phyloP scores from a whole-genome alignment of 2,329 filamentous ascomycete genomes.

The Fusarium fracticaudum region DNA sequence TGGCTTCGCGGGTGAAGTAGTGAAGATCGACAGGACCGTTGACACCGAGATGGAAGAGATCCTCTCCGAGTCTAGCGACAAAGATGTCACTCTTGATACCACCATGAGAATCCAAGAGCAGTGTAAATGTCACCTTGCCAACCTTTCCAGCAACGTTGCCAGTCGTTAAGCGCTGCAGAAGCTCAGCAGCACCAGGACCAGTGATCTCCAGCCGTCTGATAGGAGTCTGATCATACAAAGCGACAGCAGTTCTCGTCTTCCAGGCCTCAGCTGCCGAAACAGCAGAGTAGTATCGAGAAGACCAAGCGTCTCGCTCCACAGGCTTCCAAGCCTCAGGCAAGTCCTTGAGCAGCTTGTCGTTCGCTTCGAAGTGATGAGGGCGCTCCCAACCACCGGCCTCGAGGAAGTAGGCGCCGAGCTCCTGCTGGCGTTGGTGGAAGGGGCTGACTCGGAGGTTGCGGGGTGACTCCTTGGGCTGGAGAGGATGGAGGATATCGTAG shows the following conservation, averaged over 20 bases:
- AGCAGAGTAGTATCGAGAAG: conserved; percentile 64
- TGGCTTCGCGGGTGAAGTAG: conserved; percentile 64
- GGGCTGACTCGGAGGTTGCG: conserved; percentile 68
- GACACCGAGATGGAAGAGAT: conserved; percentile 64
- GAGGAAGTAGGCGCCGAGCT: conserved; percentile 68
- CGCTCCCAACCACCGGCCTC: conserved; percentile 70
- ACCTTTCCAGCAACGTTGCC: conserved; percentile 57
- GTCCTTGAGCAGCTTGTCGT: conserved; percentile 59
- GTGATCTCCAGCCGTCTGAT: conserved; percentile 66
- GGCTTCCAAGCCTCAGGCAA: conserved; percentile 65
- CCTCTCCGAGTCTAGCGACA: conserved; percentile 60
- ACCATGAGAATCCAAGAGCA: conserved; percentile 63
- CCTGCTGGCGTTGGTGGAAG: conserved; percentile 63
- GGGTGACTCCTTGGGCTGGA: conserved; percentile 65
- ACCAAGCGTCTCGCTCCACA: conserved; percentile 67
- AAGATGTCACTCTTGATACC: conserved; percentile 67
- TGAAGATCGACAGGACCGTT: conserved; percentile 64
- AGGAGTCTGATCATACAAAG: conserved; percentile 71
- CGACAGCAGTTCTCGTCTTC: conserved; percentile 70
- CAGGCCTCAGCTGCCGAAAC: conserved; percentile 69
- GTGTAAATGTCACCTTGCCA: conserved; percentile 64
- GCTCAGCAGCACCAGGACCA: conserved; percentile 64
- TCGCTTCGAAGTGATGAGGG: conserved; percentile 70
- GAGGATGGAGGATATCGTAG: conserved; percentile 71
- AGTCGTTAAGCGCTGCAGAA: conserved; percentile 64